Evolutionary conservation across 2,329 filamentous ascomycete genomes (phyloP).

Genomic region (Apiospora hydei): DNA sequence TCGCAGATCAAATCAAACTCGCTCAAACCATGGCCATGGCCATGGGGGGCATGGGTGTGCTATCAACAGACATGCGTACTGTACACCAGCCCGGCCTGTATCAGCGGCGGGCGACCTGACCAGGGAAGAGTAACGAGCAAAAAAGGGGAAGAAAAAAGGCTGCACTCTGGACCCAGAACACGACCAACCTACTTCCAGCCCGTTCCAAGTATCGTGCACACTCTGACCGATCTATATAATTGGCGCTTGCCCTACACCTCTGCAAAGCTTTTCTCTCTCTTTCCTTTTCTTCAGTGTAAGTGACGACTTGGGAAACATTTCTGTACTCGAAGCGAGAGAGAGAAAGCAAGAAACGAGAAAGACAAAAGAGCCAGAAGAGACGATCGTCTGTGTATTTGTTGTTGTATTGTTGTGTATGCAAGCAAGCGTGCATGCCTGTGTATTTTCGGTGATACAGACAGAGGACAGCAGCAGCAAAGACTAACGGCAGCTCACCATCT

Average conservation of each 20-base stretch:
- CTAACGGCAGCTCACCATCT: conserved; percentile 10
- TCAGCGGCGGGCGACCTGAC: background rate
- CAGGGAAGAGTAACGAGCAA: background rate
- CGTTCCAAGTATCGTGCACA: conserved; percentile 6
- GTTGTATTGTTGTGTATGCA: conserved; percentile 6
- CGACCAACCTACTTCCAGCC: background rate
- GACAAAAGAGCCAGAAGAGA: background rate
- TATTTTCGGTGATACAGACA: background rate
- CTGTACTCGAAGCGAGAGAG: background rate
- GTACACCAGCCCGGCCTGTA: background rate
- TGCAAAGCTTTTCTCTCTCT: background rate
- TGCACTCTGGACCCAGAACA: background rate
- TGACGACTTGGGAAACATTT: background rate
- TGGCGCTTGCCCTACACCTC: background rate
- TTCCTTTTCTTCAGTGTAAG: conserved; percentile 6
- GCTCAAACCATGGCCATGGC: background rate
- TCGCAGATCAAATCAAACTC: conserved; percentile 10
- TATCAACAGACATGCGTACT: conserved; percentile 9
- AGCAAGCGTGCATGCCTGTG: background rate
- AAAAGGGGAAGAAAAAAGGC: background rate
- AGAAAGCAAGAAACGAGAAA: background rate
- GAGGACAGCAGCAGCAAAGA: background rate
- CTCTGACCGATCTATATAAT: conserved; percentile 18
- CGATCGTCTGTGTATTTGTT: background rate
- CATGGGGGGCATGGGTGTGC: background rate